These are phyloP conservation scores for Cutaneotrichosporon cyanovorans DNA, from an alignment of 1,284 basidiomycete species.

Conservation along the genomic window DNA sequence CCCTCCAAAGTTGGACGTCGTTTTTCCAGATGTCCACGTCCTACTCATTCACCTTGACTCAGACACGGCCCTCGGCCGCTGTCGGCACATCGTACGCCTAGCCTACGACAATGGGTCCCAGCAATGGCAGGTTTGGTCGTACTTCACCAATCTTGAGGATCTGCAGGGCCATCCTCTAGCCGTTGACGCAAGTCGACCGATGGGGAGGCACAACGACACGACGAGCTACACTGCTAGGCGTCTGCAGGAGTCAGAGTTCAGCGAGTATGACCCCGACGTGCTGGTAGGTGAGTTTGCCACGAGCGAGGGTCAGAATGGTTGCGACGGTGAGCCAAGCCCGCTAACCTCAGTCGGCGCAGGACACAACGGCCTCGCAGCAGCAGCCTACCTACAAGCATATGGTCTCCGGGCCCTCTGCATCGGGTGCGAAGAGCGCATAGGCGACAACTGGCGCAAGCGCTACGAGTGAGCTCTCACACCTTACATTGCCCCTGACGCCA, in stretches of 20 bases:
- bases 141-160: constrained; percentile 57
- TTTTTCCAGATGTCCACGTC: constrained; percentile 56
- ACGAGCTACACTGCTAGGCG: constrained; percentile 27
- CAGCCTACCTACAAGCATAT: constrained; percentile 55
- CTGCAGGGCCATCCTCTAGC: constrained; percentile 52
- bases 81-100: constrained; percentile 53
- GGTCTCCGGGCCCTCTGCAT: constrained; percentile 53
- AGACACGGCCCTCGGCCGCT: constrained; percentile 51
- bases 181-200: constrained; percentile 42
- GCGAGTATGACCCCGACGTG: constrained; percentile 46
- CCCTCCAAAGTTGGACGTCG: constrained; percentile 41
- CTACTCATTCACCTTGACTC: constrained; percentile 56
- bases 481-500: too few species aligned
- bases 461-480: constrained; percentile 46
- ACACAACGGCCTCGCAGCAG: constrained; percentile 57
- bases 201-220: constrained; percentile 32
- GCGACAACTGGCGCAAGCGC: constrained; percentile 55
- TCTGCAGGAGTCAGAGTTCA: constrained; percentile 46
- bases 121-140: constrained; percentile 54
- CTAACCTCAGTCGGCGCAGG: constrained; percentile 53
- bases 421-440: constrained; percentile 53
- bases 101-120: constrained; percentile 48
- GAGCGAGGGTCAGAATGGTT: background rate
- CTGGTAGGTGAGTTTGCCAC: constrained; percentile 14
- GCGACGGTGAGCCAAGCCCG: background rate